A percentile compares a stretch with the other conserved stretches of the same genome.
Evolutionary conservation across 2,329 filamentous ascomycete genomes (phyloP).

Genomic region (Aspergillus sp.): DNA sequence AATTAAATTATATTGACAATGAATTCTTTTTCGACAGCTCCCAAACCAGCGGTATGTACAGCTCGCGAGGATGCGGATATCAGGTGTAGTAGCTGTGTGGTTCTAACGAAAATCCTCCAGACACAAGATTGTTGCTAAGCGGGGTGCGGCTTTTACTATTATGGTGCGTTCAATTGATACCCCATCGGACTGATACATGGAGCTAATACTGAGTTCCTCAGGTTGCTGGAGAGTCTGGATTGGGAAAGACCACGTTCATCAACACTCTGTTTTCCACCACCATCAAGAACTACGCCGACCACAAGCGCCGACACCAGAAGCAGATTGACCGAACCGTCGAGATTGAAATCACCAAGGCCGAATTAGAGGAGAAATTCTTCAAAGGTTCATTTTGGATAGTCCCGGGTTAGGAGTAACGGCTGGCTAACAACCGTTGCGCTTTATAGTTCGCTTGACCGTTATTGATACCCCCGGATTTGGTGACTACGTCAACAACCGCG

Average conservation of each 20-base stretch:
- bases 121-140: conserved; percentile 73
- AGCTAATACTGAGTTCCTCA: conserved; percentile 43
- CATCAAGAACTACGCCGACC: conserved; percentile 99
- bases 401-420: neutral
- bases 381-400: conserved; percentile 66
- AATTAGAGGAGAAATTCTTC: conserved; percentile 99
- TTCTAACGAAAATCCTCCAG: conserved; percentile 36
- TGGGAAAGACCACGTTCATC: conserved; percentile 99
- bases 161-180: conserved; percentile 66
- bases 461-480: conserved; percentile 99
- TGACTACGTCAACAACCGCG: conserved; percentile 99
- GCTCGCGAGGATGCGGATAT: neutral
- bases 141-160: conserved; percentile 97
- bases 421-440: conserved; percentile 19
- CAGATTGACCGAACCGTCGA: conserved; percentile 99
- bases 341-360: conserved; percentile 99
- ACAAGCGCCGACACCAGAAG: conserved; percentile 98
- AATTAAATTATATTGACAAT: conserved; percentile 32
- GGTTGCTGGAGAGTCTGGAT: conserved; percentile 97
- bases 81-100: neutral
- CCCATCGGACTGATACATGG: neutral
- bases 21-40: conserved; percentile 47
- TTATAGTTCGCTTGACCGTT: conserved; percentile 88
- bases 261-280: conserved; percentile 99
- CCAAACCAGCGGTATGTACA: conserved; percentile 67